Percentiles rank a stretch among this genome's conserved stretches.
Conservation (phyloP, 106 monocot species). For the Narthecium ossifragum region DNA sequence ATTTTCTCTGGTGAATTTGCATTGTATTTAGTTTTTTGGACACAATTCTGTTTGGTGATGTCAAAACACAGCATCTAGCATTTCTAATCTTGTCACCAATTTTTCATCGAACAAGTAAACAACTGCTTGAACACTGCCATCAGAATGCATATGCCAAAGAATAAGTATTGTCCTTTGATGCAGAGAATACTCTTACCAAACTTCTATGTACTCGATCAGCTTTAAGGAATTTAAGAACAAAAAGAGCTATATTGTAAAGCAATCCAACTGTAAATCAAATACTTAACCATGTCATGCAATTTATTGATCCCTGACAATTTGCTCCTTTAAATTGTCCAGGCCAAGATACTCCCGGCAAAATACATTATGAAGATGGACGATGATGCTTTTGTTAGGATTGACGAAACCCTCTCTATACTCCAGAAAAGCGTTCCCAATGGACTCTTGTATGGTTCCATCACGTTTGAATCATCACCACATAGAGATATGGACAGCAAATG, state of each 20-base stretch:
- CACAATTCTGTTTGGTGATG: not conserved
- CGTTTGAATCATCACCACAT: conserved; percentile 74
- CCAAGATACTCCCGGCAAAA: conserved; percentile 65
- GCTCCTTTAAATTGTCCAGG: conserved; percentile 35
- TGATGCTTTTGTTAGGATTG: conserved; percentile 94
- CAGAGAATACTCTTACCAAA: not conserved
- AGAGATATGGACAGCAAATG: conserved; percentile 88
- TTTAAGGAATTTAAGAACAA: too few relatives aligned
- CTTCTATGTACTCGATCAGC: too few relatives aligned
- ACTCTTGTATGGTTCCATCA: conserved; percentile 75
- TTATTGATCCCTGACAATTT: not conserved
- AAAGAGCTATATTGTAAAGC: too few relatives aligned
- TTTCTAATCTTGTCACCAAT: too few relatives aligned
- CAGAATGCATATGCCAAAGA: too few relatives aligned
- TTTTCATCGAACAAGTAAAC: too few relatives aligned
- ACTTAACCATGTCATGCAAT: not conserved
- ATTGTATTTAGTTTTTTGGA: not conserved
- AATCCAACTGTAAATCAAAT: too few relatives aligned
- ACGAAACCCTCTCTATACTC: conserved; percentile 61
- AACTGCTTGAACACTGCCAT: too few relatives aligned
- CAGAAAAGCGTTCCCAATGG: conserved; percentile 31
- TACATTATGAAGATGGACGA: conserved; percentile 97
- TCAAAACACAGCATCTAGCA: not conserved
- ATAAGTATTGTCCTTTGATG: too few relatives aligned
- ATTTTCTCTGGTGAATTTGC: not conserved